Evolutionary conservation across 208 protist species (phyloP), one percentile per base, ranked within the genome.

Genomic region (Trypanosoma mega): DNA sequence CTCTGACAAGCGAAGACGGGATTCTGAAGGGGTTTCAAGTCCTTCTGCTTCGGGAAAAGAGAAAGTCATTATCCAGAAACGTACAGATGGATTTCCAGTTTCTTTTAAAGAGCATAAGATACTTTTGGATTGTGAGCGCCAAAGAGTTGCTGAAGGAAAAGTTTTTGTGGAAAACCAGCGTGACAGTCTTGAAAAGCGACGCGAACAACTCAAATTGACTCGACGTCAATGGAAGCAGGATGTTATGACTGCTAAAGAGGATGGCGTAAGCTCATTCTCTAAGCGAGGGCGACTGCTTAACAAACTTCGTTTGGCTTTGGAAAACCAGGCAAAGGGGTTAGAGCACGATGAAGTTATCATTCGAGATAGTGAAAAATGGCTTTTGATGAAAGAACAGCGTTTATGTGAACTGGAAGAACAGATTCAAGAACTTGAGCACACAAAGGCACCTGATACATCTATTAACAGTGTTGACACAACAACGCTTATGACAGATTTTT

Each of bases 141-240:
- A 74, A n/a, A 74, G 80, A 31, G 33, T 87, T 52, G 55, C 51
- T 24, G 74, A 90, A 44, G 77, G 68, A 4, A 61, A 67, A 27
- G 57, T 36, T 21, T 80, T 81, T 67, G 77, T 90, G 3, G 80
- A 86, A 45, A 63, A 41, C 21, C 83, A 90, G 63, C 76, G 80
- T 12, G 9, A 24, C 2, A 74, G 64, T 51, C 67, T 93, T 21
- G 81, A 93, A 33, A 67, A 87, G 44, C 67, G 87, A 16, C 69
- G 79, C 24, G 50, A 73, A 51, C 78, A 89, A 29, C 55, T 93
- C 36, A 77, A 78, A 36, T 52, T 58, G 9, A 76, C 74, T 20
- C 74, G 78, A 26, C 78, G 82, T 51, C 78, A 87, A 41, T 93
- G 87, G 84, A 93, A 93, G 50, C 74, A 85, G 30, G 81, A 90